These are phyloP conservation scores for Thermoascus crustaceus DNA, from an alignment of 2,329 filamentous ascomycete genomes.

Conservation along the genomic window DNA sequence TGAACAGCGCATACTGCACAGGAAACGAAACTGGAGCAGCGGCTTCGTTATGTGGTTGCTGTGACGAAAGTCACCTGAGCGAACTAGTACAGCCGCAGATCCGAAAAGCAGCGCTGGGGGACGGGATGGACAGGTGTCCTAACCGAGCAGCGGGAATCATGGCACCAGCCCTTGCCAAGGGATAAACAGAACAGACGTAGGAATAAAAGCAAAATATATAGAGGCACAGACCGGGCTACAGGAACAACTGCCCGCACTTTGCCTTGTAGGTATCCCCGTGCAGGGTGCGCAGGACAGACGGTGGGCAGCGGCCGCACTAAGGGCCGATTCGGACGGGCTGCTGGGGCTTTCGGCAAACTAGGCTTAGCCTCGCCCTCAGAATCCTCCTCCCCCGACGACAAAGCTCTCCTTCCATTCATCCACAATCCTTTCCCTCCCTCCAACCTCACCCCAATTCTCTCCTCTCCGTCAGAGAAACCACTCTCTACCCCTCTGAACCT, in stretches of 20 bases:
- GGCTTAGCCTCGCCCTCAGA: slow-evolving; percentile 34
- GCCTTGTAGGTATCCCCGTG: not conserved
- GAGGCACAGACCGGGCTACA: no score
- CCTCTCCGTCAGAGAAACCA: slow-evolving; percentile 34
- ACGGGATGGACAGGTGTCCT: slow-evolving; percentile 1
- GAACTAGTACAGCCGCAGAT: slow-evolving; percentile 30
- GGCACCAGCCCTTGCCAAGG: not conserved
- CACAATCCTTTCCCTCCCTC: slow-evolving; percentile 36
- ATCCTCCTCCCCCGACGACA: slow-evolving; percentile 33
- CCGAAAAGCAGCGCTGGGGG: slow-evolving; percentile 24
- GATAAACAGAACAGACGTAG: not conserved
- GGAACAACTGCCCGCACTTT: not conserved
- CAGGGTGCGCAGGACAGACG: not conserved
- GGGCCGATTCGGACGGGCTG: slow-evolving; percentile 33
- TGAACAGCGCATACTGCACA: no score
- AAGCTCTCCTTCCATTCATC: slow-evolving; percentile 36
- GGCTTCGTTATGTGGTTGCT: slow-evolving; percentile 17
- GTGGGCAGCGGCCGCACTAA: slow-evolving; percentile 16
- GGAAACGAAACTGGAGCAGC: no score
- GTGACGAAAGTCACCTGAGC: slow-evolving; percentile 28
- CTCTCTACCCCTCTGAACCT: slow-evolving; percentile 37
- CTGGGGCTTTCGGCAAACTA: slow-evolving; percentile 30
- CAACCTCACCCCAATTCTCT: slow-evolving; percentile 33
- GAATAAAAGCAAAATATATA: no score
- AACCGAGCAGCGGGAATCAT: slow-evolving; percentile 11